These are phyloP conservation scores for Auricularia sp. DNA, from an alignment of 768 basidiomycete genomes.

Conservation along the genomic window DNA sequence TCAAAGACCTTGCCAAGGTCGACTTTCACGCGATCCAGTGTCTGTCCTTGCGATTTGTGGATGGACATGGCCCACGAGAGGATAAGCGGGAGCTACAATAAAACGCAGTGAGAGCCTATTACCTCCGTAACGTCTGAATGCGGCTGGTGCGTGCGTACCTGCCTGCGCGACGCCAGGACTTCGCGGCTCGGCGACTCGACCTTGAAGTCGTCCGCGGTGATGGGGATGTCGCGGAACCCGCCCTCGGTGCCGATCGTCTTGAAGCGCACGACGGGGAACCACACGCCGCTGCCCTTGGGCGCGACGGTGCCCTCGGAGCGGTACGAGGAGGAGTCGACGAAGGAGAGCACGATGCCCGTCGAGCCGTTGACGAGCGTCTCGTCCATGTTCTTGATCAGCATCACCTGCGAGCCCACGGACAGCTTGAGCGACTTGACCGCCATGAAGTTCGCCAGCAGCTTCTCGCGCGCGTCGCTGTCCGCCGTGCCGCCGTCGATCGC, in stretches of 20 bases:
- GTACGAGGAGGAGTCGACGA: slow-evolving; percentile 29
- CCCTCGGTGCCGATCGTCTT: slow-evolving; percentile 19
- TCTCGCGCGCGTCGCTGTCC: slow-evolving; percentile 18
- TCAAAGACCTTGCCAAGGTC: slow-evolving; percentile 71
- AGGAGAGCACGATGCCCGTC: slow-evolving; percentile 79
- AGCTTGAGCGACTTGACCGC: slow-evolving; percentile 19
- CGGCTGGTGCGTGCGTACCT: slow-evolving; percentile 39
- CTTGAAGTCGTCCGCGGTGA: slow-evolving; percentile 73
- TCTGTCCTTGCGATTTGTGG: slow-evolving; percentile 89
- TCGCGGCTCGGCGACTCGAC: slow-evolving; percentile 79
- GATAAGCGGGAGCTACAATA: slow-evolving; percentile 54
- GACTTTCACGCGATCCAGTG: slow-evolving; percentile 73
- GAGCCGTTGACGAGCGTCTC: slow-evolving; percentile 32
- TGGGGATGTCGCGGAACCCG: slow-evolving; percentile 41
- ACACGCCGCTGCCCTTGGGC: slow-evolving; percentile 15
- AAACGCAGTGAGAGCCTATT: no score
- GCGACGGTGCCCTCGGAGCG: slow-evolving; percentile 36
- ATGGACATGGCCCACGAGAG: slow-evolving; percentile 85
- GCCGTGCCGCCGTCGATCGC: slow-evolving; percentile 18
- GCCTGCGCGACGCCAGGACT: slow-evolving; percentile 64
- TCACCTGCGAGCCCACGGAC: slow-evolving; percentile 28
- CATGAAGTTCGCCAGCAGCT: slow-evolving; percentile 23
- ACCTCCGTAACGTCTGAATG: no score
- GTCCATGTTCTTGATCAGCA: slow-evolving; percentile 28
- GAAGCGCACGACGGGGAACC: slow-evolving; percentile 72